These are phyloP conservation scores for Sphaerulina populicola DNA, from an alignment of 2,329 filamentous ascomycete species.

Conservation along the genomic window DNA sequence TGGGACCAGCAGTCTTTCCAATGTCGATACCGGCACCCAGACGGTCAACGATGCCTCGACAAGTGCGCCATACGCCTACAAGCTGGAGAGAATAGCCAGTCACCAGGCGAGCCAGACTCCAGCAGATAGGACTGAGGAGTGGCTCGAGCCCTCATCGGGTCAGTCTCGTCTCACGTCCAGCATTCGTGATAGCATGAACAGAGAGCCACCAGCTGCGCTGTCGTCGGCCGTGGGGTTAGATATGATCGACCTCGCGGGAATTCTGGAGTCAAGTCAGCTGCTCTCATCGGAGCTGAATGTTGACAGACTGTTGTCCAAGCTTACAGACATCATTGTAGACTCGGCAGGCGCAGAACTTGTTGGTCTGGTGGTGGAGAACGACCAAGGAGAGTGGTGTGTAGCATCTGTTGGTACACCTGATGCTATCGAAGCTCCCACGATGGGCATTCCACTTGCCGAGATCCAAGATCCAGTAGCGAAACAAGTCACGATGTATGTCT, in stretches of 20 bases:
- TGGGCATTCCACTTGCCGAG: conserved; percentile 55
- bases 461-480: conserved; percentile 61
- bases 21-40: conserved; percentile 57
- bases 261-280: conserved; percentile 69
- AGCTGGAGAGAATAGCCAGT: conserved; percentile 40
- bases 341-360: conserved; percentile 67
- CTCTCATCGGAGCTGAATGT: conserved; percentile 71
- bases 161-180: conserved; percentile 22
- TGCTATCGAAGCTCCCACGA: conserved; percentile 58
- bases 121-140: conserved; percentile 43
- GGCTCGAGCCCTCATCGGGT: conserved; percentile 36
- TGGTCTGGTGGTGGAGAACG: conserved; percentile 65
- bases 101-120: conserved; percentile 35
- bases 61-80: conserved; percentile 33
- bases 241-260: conserved; percentile 73
- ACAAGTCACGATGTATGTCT: conserved; percentile 67
- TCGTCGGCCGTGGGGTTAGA: conserved; percentile 58
- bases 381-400: conserved; percentile 58
- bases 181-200: conserved; percentile 15
- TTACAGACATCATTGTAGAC: conserved; percentile 73
- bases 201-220: conserved; percentile 30
- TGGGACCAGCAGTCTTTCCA: conserved; percentile 53
- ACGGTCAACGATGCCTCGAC: conserved; percentile 54
- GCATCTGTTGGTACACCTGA: conserved; percentile 67
- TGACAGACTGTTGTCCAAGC: conserved; percentile 66